Conservation (phyloP, 345 rosid species). For the Clausena lansium region DNA sequence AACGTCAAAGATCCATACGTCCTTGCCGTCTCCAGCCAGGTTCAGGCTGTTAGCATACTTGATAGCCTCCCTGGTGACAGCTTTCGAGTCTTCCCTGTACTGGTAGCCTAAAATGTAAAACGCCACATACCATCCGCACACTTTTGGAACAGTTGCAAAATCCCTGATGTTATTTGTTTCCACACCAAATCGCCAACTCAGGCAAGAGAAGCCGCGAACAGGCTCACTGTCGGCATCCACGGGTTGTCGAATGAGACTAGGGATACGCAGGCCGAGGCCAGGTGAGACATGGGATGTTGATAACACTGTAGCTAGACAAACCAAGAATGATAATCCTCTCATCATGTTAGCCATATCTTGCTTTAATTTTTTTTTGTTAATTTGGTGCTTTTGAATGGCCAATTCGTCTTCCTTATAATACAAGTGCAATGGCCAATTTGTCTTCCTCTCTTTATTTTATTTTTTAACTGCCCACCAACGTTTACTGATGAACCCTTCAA, state of each 20-base stretch:
- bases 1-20: conserved; percentile 41
- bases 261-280: not conserved
- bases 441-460: no score
- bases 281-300: not conserved
- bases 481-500: no score
- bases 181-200: conserved; percentile 65
- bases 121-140: conserved; percentile 44
- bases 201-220: conserved; percentile 28
- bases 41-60: conserved; percentile 33
- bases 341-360: no score
- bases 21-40: conserved; percentile 28
- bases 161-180: conserved; percentile 49
- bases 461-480: no score
- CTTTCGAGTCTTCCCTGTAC: conserved; percentile 41
- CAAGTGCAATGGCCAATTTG: no score
- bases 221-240: not conserved
- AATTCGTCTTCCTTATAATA: no score
- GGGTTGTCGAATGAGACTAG: no score
- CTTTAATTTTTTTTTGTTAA: no score
- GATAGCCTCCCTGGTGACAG: conserved; percentile 32
- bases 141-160: conserved; percentile 40
- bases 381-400: no score
- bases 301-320: no score
- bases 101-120: conserved; percentile 46
- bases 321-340: no score